Percentiles rank a stretch among this genome's conserved stretches.
Conservation (phyloP, 2,329 filamentous ascomycete species). For the Verticillium klebahnii region DNA sequence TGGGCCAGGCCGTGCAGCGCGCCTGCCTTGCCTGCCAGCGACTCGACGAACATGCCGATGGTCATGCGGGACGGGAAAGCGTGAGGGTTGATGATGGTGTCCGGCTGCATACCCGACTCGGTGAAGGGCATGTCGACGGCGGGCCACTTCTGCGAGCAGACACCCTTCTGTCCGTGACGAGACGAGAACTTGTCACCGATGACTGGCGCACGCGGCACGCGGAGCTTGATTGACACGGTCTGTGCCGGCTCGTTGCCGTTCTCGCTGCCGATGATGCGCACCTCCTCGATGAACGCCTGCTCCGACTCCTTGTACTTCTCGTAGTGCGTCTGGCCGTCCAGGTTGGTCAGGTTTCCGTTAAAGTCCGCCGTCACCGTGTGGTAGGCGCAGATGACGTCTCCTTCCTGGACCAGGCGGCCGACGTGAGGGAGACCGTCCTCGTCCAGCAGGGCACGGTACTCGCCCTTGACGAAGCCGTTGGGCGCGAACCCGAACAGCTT, state of each 20-base stretch:
- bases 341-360: constrained; percentile 73
- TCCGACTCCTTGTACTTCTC: constrained; percentile 95
- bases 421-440: constrained; percentile 82
- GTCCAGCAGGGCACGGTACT: constrained; percentile 70
- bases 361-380: constrained; percentile 82
- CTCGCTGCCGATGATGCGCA: constrained; percentile 84
- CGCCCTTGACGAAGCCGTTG: constrained; percentile 64
- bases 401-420: constrained; percentile 71
- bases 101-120: constrained; percentile 92
- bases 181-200: constrained; percentile 99
- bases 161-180: constrained; percentile 96
- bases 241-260: constrained; percentile 78
- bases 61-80: constrained; percentile 99
- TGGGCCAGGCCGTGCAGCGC: constrained; percentile 93
- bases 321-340: constrained; percentile 79
- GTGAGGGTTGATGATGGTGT: constrained; percentile 98
- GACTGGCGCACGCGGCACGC: constrained; percentile 81
- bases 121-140: constrained; percentile 92
- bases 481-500: constrained; percentile 93
- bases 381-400: constrained; percentile 83
- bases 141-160: constrained; percentile 94
- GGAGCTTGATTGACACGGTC: constrained; percentile 86
- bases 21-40: constrained; percentile 89
- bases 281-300: constrained; percentile 84
- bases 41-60: constrained; percentile 99